Base-by-base conservation (phyloP, 2,329 filamentous ascomycete genomes). In the Trichoderma sp. region DNA sequence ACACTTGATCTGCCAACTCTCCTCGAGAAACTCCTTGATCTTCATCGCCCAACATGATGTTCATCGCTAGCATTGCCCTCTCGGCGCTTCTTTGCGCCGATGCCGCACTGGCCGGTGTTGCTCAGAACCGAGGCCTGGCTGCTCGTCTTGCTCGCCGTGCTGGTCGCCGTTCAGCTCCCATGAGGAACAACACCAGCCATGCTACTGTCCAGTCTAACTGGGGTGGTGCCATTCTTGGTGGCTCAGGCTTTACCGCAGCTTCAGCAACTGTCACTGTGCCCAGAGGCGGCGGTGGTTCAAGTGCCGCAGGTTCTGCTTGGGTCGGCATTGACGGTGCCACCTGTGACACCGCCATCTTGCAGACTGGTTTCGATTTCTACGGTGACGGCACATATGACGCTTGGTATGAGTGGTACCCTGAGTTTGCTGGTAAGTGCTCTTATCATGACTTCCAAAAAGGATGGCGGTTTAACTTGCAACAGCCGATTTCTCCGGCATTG, bases 321-420 rank as follows among this genome's bases (percentile, higher is more conserved):
- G 66, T 69, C n/a, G 66, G 66, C n/a, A 51, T 69, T 51, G 66
- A 69, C 1, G 66, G 66, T 18, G 56, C 36, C 34, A 61, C 36
- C 14, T 69, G 66, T 30, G 26, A 61, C 6, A 61, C 6, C 18
- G 66, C 66, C 28, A 69, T 69, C 24, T 18, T 69, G 26, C 66
- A 69, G 36, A 69, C 66, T 1, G 66, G 66, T n/a, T 60, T 69
- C 24, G 66, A 69, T 26, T 69, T 56, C 56, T 69, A 69, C n/a
- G 66, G 66, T 6, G 66, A 69, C 60, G 66, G 66, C n/a, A 69
- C 66, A 32, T 69, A 69, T 24, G 66, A 69, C 34, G 66, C 66
- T 32, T 69, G 66, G 66, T 69, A 69, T 8, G 66, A 69, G 21
- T 69, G 66, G 66, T 69, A 69, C 26, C 66, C 66, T 26, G 66